Base-by-base conservation (phyloP, 176 grass and related monocot genomes). In the Avena insularis region DNA sequence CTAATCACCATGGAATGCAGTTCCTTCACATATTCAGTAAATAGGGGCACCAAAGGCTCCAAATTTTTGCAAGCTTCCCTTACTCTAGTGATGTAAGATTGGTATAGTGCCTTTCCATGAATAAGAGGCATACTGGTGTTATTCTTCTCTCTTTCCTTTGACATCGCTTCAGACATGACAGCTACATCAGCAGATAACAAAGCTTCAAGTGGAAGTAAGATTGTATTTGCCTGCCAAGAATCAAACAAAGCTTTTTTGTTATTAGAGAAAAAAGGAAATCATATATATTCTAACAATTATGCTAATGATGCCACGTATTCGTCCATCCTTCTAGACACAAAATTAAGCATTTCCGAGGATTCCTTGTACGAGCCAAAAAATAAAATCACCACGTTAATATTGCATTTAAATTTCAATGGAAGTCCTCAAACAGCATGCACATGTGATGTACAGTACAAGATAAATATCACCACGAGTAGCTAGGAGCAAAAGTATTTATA, bases 141-240 rank as follows among this genome's bases (percentile, higher is more conserved):
- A 63, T 81, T 90, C 19, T 86, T 91, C 69, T 95, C 95, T 81
- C 81, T 91, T 90, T 93, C 91, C 47, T 92, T 87, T 36, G 82
- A 91, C 77, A 92, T 93, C 21, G 82, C 90, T 79, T 93, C 93
- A 86, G 83, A 82, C 85, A 96, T 84, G 81, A 88, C 84, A 85
- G 89, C 64, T 84, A 95, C 87, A 95, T 98, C 93, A 94, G 86
- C 86, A 36, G 84, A 83, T 48, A 98, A 79, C 83, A 80, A 95
- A 68, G 87, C 84, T 92, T 98, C 96, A 45, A 98, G 90, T 91
- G 93, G 96, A 91, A 98, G 85, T 81, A 98, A 81, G 71, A 91
- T 92, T 51, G 46, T 80, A 86, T 95, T 95, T 90, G 86, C 96
- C 93, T 98, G 96, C 73, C 64, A 71, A 90, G 84, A 27, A 89